Conservation (phyloP, 495 filamentous ascomycete genomes). For the Hyaloscypha hepaticicola region DNA sequence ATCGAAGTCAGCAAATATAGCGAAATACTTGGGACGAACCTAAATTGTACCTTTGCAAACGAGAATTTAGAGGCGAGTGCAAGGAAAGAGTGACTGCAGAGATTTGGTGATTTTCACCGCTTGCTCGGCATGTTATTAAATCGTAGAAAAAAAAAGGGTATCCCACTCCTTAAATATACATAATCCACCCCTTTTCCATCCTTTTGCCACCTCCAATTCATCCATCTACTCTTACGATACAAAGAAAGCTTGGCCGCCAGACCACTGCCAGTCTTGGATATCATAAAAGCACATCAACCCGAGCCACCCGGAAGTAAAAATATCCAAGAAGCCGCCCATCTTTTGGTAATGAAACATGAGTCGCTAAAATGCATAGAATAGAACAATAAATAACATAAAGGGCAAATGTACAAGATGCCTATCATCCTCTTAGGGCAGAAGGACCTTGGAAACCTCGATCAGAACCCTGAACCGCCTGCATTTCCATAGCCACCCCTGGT, state of each 20-base stretch:
- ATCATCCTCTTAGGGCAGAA: conserved; percentile 11
- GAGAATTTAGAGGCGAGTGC: too few species aligned
- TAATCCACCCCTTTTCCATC: not conserved
- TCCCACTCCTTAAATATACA: not conserved
- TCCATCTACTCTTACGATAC: conserved; percentile 16
- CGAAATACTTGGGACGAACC: too few species aligned
- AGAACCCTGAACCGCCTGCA: conserved; percentile 47
- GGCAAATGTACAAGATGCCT: not conserved
- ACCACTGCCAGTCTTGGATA: conserved; percentile 4
- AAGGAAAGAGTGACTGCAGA: too few species aligned
- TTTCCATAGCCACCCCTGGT: conserved; percentile 52
- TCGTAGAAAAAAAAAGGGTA: not conserved
- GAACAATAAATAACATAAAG: not conserved
- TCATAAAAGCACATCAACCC: conserved; percentile 17
- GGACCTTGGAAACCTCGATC: conserved; percentile 30
- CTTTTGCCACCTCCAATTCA: not conserved
- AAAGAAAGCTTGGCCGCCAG: conserved; percentile 4
- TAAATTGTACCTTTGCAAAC: too few species aligned
- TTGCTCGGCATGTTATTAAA: not conserved
- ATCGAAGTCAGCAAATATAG: too few species aligned
- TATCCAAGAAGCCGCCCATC: conserved; percentile 13
- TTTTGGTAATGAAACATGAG: not conserved
- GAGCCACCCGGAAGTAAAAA: not conserved
- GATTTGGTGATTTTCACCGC: not conserved
- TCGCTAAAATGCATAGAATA: conserved; percentile 25